Evolutionary conservation across 1,284 basidiomycete species (phyloP), one percentile per base, ranked within the genome.

Genomic region (Papiliotrema terrestris): DNA sequence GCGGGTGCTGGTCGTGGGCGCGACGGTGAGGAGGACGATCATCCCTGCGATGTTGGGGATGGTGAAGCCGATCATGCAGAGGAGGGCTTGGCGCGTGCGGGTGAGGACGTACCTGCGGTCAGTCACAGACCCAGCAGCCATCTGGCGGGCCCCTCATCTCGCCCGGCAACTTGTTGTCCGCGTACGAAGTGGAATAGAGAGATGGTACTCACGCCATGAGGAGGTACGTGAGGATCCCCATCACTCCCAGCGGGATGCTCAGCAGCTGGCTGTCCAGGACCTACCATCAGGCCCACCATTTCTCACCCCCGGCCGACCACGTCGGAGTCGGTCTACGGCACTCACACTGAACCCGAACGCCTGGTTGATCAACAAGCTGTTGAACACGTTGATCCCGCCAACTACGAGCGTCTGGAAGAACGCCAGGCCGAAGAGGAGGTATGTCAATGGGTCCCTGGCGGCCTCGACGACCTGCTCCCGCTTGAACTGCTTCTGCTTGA

Each of bases 31-130:
- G 5, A 68, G 56, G 25, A 62, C 50, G 43, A 70, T 54, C 3
- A 63, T 65, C 23, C 65, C 63, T 35, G 56, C 56, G 20, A 70
- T 61, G 54, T 70, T 70, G 50, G 60, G 59, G 36, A 67, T 49
- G 11, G 45, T 38, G 29, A 60, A 61, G 32, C 45, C 57, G 32
- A 67, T 57, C 54, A 68, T 65, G 43, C 54, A 50, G 38, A 51
- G 46, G 9, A 60, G 38, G n/a, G 67, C 67, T 49, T 69, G 60
- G 14, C 49, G 47, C 3, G 59, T 58, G 36, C 58, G 59, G 22
- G 49, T 59, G 39, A 60, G 49, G 22, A 65, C 44, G 25, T 41
- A 66, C 17, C 56, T 58, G 48, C 13, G 29, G 11, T 32, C 6
- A 32, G 29, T 11, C 15, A 35, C 20, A 11, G 23, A 47, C 15